Base-by-base conservation (phyloP, 2,329 filamentous ascomycete genomes). In the Beauveria sp. region DNA sequence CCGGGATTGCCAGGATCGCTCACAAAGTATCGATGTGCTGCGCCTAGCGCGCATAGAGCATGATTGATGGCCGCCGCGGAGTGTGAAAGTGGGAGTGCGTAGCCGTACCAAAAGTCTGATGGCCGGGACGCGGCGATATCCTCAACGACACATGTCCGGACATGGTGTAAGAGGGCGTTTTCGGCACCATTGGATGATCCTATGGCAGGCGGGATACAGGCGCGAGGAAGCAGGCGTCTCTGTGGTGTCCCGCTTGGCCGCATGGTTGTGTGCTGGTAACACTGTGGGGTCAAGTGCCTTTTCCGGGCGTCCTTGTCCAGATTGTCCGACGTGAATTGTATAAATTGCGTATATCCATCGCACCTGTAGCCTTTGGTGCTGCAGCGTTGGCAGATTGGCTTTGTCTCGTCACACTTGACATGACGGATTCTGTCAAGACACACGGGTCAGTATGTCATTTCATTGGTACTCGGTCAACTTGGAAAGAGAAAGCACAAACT, bases 401-500 rank as follows among this genome's bases (percentile, higher is more conserved):
- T 47, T 65, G 51, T 16, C 37, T 54, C 64, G 37, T 66, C 64
- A 5, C 64, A 66, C 51, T 66, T 66, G 18, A 66, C 30, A 59
- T 65, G 64, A 2, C 64, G 64, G 16, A 62, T 65, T 63, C 64
- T 66, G 37, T 6, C 26, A 20, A 43, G 51, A 26, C 51, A 26
- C 51, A 12, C 12, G 22, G 10, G 51, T 28, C 16, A 43, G 51
- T 30, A 30, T 34, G 2, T 34, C 18, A 34, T 12, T 20, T 16
- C n/a, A 34, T 34, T 14, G 30, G 12, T 34, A 12, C 30, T 34
- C 10, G 30, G 4, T 34, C 30, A 14, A 34, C 18, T 16, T 52
- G 3, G 10, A 24, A 9, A 18, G 30, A 8, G 12, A 22, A 28
- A 28, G 14, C 28, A 54, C 51, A 24, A 18, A 54, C 51, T 54